Percentiles rank a stretch among this genome's conserved stretches.
These are phyloP conservation scores for Pelagomonas calceolata DNA, from an alignment of 108 stramenopile species.

Conservation along the genomic window DNA sequence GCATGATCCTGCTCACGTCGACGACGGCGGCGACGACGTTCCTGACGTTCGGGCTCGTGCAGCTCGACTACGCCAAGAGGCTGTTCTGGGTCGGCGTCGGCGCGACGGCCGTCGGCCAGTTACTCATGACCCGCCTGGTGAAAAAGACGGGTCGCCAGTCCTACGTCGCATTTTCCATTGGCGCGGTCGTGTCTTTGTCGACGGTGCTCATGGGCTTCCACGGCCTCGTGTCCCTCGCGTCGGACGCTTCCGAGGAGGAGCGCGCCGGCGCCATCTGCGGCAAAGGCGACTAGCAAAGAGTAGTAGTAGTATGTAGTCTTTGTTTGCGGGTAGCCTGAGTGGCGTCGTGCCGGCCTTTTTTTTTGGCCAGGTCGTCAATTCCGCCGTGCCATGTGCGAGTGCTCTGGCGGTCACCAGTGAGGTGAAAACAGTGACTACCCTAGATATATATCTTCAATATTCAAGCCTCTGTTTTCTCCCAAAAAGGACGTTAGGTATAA, in stretches of 20 bases:
- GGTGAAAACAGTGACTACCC: too few species aligned
- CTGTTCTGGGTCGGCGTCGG: constrained; percentile 70
- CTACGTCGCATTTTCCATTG: constrained; percentile 81
- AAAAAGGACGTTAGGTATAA: too few species aligned
- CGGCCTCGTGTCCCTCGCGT: constrained; percentile 10
- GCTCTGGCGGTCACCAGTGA: too few species aligned
- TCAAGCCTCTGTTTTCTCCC: too few species aligned
- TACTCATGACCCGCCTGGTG: constrained; percentile 57
- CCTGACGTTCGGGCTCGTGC: constrained; percentile 81
- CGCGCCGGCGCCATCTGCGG: not conserved
- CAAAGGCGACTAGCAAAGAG: too few species aligned
- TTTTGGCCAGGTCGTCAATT: too few species aligned
- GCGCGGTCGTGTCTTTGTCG: constrained; percentile 68
- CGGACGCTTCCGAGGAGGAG: not conserved
- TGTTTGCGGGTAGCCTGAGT: too few species aligned
- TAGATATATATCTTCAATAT: too few species aligned
- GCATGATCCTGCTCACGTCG: constrained; percentile 87
- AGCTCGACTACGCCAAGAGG: constrained; percentile 61
- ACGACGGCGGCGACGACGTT: constrained; percentile 76
- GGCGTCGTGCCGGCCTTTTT: too few species aligned
- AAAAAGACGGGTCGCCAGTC: constrained; percentile 63
- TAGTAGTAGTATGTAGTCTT: too few species aligned
- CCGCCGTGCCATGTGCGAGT: too few species aligned
- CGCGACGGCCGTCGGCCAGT: constrained; percentile 66
- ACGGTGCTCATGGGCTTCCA: constrained; percentile 45